phyloP scores from a whole-genome alignment of 441 rosid species.

The Raphanus hybrid region DNA sequence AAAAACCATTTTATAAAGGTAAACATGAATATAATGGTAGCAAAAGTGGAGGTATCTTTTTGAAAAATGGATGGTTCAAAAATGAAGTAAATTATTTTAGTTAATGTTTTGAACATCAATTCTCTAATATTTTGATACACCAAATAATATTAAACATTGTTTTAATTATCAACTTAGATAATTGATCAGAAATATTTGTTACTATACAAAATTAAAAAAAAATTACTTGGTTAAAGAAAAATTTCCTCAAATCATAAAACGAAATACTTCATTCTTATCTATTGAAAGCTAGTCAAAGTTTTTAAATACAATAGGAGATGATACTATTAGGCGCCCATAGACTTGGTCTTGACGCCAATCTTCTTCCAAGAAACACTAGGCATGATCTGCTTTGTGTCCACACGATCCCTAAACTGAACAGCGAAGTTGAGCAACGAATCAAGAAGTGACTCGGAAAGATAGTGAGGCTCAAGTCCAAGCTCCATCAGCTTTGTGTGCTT shows the following conservation, averaged over 20 bases:
- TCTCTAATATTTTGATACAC: too few species aligned
- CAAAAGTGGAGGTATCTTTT: too few species aligned
- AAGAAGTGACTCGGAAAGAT: slow-evolving; percentile 85
- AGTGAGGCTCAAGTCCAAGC: slow-evolving; percentile 87
- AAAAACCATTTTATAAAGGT: too few species aligned
- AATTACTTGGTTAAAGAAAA: neutral
- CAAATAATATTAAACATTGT: too few species aligned
- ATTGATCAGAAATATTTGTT: too few species aligned
- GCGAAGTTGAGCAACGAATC: slow-evolving; percentile 92
- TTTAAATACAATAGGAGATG: neutral
- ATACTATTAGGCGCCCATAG: slow-evolving; percentile 51
- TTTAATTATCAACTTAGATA: too few species aligned
- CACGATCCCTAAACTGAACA: slow-evolving; percentile 75
- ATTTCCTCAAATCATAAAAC: neutral
- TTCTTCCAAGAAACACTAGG: slow-evolving; percentile 89
- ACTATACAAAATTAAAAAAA: too few species aligned
- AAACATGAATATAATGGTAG: too few species aligned
- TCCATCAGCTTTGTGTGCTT: slow-evolving; percentile 93
- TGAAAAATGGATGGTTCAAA: neutral
- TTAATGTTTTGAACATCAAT: neutral
- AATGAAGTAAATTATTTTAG: neutral
- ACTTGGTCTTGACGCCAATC: slow-evolving; percentile 79
- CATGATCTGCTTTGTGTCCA: slow-evolving; percentile 85
- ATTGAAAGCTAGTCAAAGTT: neutral
- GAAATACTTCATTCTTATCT: neutral